A percentile compares a stretch with the other conserved stretches of the same genome.
These are phyloP conservation scores for Eudorina sp. DNA, from an alignment of 139 green algal species.

Conservation along the genomic window DNA sequence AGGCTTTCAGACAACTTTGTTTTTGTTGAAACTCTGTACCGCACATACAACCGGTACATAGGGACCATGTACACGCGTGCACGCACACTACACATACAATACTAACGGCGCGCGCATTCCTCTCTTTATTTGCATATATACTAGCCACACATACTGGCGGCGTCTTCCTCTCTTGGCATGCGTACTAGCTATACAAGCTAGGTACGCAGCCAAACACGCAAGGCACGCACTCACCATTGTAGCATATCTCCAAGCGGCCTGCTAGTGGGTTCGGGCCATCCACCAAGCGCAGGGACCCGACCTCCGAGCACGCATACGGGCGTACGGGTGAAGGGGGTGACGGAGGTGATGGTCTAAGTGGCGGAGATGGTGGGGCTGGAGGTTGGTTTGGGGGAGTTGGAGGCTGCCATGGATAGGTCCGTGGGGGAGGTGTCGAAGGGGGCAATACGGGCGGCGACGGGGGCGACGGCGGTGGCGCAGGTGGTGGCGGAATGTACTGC, in stretches of 20 bases:
- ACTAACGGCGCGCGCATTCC: no score
- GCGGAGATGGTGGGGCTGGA: not conserved
- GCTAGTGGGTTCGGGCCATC: constrained; percentile 5
- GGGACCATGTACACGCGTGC: no score
- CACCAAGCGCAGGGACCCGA: not conserved
- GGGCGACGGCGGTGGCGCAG: not conserved
- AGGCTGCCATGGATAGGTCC: not conserved
- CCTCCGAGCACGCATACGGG: not conserved
- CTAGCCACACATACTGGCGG: no score
- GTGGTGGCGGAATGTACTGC: constrained; percentile 16
- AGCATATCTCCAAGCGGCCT: constrained; percentile 24
- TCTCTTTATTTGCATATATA: no score
- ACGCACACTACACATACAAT: no score
- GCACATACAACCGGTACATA: no score
- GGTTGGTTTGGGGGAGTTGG: not conserved
- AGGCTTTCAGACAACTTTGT: no score
- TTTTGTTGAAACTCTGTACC: no score
- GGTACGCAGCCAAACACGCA: no score
- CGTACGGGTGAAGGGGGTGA: not conserved
- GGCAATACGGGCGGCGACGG: not conserved
- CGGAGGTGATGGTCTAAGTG: not conserved
- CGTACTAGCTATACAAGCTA: no score
- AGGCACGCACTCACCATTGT: not conserved
- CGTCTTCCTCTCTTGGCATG: no score
- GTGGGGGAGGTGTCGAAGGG: not conserved